phyloP scores from a whole-genome alignment of 2,329 filamentous ascomycete species.

The Aspergillus chevalieri region DNA sequence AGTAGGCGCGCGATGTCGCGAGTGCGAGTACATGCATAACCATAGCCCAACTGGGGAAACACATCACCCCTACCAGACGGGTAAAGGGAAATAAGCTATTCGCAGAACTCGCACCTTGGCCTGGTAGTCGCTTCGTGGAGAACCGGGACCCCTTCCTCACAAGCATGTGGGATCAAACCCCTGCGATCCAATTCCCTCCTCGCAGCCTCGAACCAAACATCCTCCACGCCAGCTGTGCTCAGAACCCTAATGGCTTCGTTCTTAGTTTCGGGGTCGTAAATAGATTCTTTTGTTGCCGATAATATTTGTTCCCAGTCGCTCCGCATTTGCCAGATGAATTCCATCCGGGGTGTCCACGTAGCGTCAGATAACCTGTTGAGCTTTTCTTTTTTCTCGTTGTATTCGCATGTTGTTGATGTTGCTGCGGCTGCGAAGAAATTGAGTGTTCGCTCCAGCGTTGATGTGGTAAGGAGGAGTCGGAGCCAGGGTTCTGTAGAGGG shows the following conservation, averaged over 20 bases:
- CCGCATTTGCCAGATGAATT: constrained; percentile 23
- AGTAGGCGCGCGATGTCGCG: too few relatives aligned
- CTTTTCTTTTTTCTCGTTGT: neutral
- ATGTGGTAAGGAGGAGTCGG: constrained; percentile 20
- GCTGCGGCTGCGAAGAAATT: constrained; percentile 17
- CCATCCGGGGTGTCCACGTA: constrained; percentile 16
- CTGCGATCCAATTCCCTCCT: constrained; percentile 14
- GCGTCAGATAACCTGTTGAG: neutral
- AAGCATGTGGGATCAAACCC: constrained; percentile 16
- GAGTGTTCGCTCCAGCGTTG: constrained; percentile 19
- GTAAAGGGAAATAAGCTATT: constrained; percentile 1
- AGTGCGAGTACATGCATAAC: too few relatives aligned
- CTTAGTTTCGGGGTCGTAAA: neutral
- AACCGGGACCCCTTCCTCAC: constrained; percentile 13
- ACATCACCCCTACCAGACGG: too few relatives aligned
- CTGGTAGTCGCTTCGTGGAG: constrained; percentile 15
- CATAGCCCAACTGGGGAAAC: too few relatives aligned
- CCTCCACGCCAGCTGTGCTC: constrained; percentile 5
- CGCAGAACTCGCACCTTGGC: constrained; percentile 16
- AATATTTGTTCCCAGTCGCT: constrained; percentile 15
- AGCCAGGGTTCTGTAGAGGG: constrained; percentile 20
- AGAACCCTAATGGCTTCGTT: neutral
- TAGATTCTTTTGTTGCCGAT: constrained; percentile 1
- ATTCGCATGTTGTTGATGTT: neutral
- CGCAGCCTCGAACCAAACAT: constrained; percentile 21